Evolutionary conservation across 805 yeast species (phyloP), one percentile per base, ranked within the genome.

Genomic region (Starmerella gropengiesseri): DNA sequence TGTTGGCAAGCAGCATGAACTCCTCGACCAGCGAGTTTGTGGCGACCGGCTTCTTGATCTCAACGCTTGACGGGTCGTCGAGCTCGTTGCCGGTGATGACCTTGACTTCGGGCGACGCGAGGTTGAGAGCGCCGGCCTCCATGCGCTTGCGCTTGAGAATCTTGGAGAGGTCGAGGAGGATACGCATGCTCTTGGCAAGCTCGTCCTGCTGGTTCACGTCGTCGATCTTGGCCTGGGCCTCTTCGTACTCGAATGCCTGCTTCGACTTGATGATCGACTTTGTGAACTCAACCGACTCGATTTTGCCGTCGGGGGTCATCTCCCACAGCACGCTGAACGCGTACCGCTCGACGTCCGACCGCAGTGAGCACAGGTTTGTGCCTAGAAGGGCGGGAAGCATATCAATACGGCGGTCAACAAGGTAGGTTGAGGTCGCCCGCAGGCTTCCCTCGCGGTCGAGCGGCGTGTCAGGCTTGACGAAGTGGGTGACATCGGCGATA

Each of bases 291-390:
- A 81, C 84, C 49, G 74, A 73, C 7, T 89, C 77, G 52, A 91
- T 85, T 52, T 86, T 74, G 8, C 95, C 96, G 49, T 83, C 69
- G 40, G 75, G 75, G 53, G 89, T 93, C 54, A 91, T 66, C 62
- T 87, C 97, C 99, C 99, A 91, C 35, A 91, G 64, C 4, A 86
- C 95, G 7, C 95, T 83, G 60, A 91, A 91, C 0, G 98, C 94
- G 66, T 77, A 91, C 61, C 99, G 74, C 50, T 91, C 98, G 32
- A 91, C 96, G 57, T 84, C 79, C 5, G 97, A 96, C 57, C 82
- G 81, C 57, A 91, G 71, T 4, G 98, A 91, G 68, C 99, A 91
- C 55, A 91, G 66, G 60, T 91, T 91, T 3, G 98, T 91, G 60
- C 98, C 97, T 44, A 91, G 70, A 35, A 91, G 64, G 78, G 82